Evolutionary conservation across 164 flowering plant species (phyloP).

Genomic region (Nelumbo lutea): DNA sequence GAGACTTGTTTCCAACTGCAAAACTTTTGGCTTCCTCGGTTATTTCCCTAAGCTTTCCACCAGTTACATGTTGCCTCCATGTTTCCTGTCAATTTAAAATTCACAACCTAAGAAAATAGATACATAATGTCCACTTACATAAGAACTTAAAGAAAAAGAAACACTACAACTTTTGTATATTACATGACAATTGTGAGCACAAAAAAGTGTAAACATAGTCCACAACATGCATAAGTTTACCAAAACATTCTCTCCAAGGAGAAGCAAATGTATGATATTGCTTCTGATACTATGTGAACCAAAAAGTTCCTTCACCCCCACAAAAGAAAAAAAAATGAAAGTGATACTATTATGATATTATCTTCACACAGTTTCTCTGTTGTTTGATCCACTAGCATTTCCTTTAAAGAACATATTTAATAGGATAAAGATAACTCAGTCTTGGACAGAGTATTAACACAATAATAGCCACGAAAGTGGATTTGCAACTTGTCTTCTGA

Average conservation of each 20-base stretch:
- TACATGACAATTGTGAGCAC: background rate
- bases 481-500: too few species aligned
- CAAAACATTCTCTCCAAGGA: background rate
- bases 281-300: too few species aligned
- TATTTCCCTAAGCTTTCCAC: conserved; percentile 94
- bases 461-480: too few species aligned
- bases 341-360: too few species aligned
- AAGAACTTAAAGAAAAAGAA: background rate
- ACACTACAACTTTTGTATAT: background rate
- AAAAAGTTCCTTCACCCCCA: too few species aligned
- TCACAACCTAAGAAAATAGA: conserved; percentile 5
- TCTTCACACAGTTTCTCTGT: too few species aligned
- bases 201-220: background rate
- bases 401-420: too few species aligned
- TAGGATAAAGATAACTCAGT: too few species aligned
- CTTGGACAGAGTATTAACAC: too few species aligned
- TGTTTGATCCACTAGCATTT: too few species aligned
- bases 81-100: conserved; percentile 47
- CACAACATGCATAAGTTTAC: background rate
- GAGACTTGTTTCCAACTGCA: conserved; percentile 87
- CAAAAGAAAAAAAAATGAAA: too few species aligned
- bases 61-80: conserved; percentile 93
- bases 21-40: conserved; percentile 94
- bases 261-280: background rate
- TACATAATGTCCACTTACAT: background rate